Percentiles rank a stretch among this genome's conserved stretches.
phyloP scores from a whole-genome alignment of 768 basidiomycete species.

The Trametopsis cervina region DNA sequence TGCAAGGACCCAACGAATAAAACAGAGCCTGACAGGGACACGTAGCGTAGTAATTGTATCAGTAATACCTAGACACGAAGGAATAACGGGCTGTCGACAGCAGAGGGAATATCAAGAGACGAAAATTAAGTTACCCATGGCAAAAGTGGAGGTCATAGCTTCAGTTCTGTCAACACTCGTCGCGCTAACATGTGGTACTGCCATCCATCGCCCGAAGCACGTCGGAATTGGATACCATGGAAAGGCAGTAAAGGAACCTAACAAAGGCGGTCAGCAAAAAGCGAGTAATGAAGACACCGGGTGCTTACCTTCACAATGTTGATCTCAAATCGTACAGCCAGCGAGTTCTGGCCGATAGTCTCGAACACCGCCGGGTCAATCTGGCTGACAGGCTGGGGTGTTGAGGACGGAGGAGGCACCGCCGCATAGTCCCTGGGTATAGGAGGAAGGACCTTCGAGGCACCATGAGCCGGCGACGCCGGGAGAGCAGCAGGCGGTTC shows the following conservation, averaged over 20 bases:
- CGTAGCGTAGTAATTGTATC: not conserved
- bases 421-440: slow-evolving; percentile 67
- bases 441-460: slow-evolving; percentile 65
- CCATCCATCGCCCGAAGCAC: slow-evolving; percentile 88
- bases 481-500: slow-evolving; percentile 18
- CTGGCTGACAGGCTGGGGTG: slow-evolving; percentile 58
- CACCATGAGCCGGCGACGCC: slow-evolving; percentile 45
- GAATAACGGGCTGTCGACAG: slow-evolving; percentile 7
- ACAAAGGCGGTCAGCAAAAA: not conserved
- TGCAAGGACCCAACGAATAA: not conserved
- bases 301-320: slow-evolving; percentile 73
- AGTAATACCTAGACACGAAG: slow-evolving; percentile 6
- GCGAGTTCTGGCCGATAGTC: slow-evolving; percentile 61
- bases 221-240: slow-evolving; percentile 92
- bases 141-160: slow-evolving; percentile 42
- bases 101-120: slow-evolving; percentile 1
- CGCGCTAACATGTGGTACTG: slow-evolving; percentile 96
- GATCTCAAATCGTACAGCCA: slow-evolving; percentile 94
- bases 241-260: slow-evolving; percentile 91
- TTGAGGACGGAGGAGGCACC: slow-evolving; percentile 27
- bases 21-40: not conserved
- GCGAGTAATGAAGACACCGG: no score
- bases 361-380: slow-evolving; percentile 67
- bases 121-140: slow-evolving; percentile 3
- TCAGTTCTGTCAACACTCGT: slow-evolving; percentile 81